These are phyloP conservation scores for Phytophthora meadii DNA, from an alignment of 352 stramenopile genomes.

Conservation along the genomic window DNA sequence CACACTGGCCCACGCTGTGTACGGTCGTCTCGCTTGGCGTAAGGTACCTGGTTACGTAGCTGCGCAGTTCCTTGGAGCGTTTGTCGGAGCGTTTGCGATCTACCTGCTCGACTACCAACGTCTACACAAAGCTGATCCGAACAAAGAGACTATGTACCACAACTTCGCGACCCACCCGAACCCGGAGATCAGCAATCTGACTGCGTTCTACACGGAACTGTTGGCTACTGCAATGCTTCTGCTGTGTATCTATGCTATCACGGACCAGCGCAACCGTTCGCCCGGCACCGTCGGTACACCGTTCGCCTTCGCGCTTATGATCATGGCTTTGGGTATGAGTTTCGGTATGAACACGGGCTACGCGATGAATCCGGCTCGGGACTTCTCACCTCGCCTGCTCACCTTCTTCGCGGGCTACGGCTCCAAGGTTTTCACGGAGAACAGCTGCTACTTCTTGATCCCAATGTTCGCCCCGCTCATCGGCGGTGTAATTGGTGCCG, in stretches of 20 bases:
- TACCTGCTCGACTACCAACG: conserved; percentile 61
- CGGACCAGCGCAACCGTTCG: conserved; percentile 54
- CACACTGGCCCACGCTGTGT: conserved; percentile 58
- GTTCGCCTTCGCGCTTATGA: conserved; percentile 55
- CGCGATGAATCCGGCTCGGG: conserved; percentile 55
- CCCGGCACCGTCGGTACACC: conserved; percentile 44
- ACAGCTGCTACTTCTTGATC: conserved; percentile 68
- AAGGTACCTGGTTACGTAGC: conserved; percentile 55
- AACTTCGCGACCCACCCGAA: conserved; percentile 65
- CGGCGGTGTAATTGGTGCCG: conserved; percentile 49
- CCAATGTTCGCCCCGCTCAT: conserved; percentile 60
- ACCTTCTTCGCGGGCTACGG: conserved; percentile 63
- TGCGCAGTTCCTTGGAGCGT: conserved; percentile 50
- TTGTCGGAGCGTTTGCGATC: conserved; percentile 46
- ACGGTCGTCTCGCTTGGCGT: conserved; percentile 49
- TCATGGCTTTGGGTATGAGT: conserved; percentile 67
- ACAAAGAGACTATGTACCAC: conserved; percentile 46
- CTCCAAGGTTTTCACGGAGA: conserved; percentile 59
- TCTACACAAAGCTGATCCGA: conserved; percentile 51
- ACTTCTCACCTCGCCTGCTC: conserved; percentile 52
- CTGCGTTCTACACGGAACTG: conserved; percentile 61
- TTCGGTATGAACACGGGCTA: conserved; percentile 60
- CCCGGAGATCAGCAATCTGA: conserved; percentile 46
- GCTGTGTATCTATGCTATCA: conserved; percentile 65
- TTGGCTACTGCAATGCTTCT: conserved; percentile 63